Base-by-base conservation (phyloP, 1,284 basidiomycete genomes). In the Pyrrhoderma lamaoense region DNA sequence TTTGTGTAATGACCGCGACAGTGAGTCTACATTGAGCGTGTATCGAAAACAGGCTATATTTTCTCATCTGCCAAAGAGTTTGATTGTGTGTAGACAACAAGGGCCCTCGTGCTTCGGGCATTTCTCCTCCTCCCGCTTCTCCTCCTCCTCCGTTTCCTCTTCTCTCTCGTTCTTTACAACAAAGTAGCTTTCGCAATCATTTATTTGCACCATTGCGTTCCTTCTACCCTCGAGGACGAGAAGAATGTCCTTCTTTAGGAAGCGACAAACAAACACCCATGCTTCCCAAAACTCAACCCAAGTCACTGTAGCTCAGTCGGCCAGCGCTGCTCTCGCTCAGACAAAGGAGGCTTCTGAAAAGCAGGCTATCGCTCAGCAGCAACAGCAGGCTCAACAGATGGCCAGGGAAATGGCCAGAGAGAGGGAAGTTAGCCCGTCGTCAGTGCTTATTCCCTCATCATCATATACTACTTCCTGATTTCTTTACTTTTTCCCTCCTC, bases 231-330 rank as follows among this genome's bases (percentile, higher is more conserved):
- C 65, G 63, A 76, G 76, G 67, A 64, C 77, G 59, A 72, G 80
- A 70, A 83, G 82, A 80, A 89, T 89, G 87, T 86, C 84, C 76
- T 89, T 88, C 84, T 89, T 89, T 78, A 48, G 85, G 78, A 89
- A 82, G 83, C 58, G 60, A 51, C 58, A 61, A 34, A 58, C 60
- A 31, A 58, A 57, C 49, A 87, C 85, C 76, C 75, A 80, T 62
- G 60, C 62, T 31, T 47, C 55, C 67, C 65, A 40, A 70, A 67
- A 62, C 58, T 62, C 67, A 62, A 61, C 64, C 65, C 68, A 67
- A 59, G 76, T 82, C 57, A 71, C 77, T 37, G 67, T 77, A 50
- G 69, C 75, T 11, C 79, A 79, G 66, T 77, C 81, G 37, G 75
- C 81, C 37, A 77, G 75, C 58, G 78, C 82, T 64, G 79, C 60